Evolutionary conservation across 1,284 basidiomycete species (phyloP), one percentile per base, ranked within the genome.

Genomic region (Veloporphyrellus conicus): DNA sequence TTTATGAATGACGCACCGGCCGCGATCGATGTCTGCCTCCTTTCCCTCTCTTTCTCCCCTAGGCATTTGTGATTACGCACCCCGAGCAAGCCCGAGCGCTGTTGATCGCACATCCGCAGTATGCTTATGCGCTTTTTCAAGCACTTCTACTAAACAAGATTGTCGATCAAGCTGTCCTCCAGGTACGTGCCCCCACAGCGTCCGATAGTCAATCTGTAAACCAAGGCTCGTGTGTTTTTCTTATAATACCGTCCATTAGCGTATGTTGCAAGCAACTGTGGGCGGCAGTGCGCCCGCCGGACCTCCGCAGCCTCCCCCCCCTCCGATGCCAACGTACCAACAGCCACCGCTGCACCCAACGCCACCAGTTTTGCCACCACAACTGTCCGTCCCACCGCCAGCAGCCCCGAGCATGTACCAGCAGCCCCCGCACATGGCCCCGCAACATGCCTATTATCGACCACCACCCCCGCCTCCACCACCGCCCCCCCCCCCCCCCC

Each of bases 41-140:
- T 15, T 15, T 15, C 29, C 12, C 2, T 33, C 32, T 38, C 32
- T 48, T 33, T 43, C 33, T 49, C 31, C 32, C 45, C 52, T 64
- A 93, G 89, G 85, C 87, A 2, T 92, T 97, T 61, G 86, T 96
- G 23, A 84, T 90, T 22, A 90, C 84, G 0, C 87, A 93, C 53
- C 93, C 94, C 3, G 93, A 97, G 35, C 87, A 94, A 70, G 94
- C 95, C 28, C 77, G 85, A 40, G 73, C 79, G 4, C 71, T 99
- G 29, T 78, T 99, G 28, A 73, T 82, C 9, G 74, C 81, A 8
- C 87, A 97, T 60, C 95, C 96, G 14, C 95, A 99, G 70, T 78
- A 97, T 15, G 87, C 93, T 3, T 99, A 98, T 64, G 95, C 95
- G 1, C 77, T 99, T 16, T 98, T 99, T 73, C 95, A 98, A 71